Percentiles rank a stretch among this genome's conserved stretches.
These are phyloP conservation scores for Stagonosporopsis cucurbitacearum DNA, from an alignment of 2,329 filamentous ascomycete genomes.

Conservation along the genomic window DNA sequence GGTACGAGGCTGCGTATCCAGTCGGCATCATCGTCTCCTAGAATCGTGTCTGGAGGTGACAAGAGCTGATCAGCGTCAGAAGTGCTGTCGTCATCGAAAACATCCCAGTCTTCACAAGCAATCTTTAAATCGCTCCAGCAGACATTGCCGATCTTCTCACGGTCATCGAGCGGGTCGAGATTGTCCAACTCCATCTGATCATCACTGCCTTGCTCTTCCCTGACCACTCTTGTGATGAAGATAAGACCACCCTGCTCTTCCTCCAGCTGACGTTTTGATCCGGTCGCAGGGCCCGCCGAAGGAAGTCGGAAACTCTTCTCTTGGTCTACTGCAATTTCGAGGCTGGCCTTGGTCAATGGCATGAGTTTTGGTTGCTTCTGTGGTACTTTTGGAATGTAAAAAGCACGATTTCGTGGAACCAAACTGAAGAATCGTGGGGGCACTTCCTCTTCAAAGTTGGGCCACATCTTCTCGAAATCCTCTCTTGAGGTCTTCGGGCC, in stretches of 20 bases:
- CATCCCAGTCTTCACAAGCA: conserved; percentile 85
- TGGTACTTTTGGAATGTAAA: conserved; percentile 80
- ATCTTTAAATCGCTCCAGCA: conserved; percentile 82
- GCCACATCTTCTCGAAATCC: conserved; percentile 79
- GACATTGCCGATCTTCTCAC: conserved; percentile 75
- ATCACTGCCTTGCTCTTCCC: conserved; percentile 52
- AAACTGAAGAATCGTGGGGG: conserved; percentile 82
- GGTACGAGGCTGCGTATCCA: conserved; percentile 50
- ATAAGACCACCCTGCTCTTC: conserved; percentile 64
- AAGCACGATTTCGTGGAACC: conserved; percentile 79
- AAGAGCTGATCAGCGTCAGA: conserved; percentile 39
- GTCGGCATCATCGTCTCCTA: conserved; percentile 34
- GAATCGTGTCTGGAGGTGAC: conserved; percentile 35
- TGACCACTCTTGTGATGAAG: conserved; percentile 50
- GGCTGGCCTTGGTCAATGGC: conserved; percentile 82
- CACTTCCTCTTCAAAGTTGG: conserved; percentile 76
- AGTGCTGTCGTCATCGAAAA: conserved; percentile 51
- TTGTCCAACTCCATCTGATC: conserved; percentile 56
- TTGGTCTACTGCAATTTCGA: conserved; percentile 86
- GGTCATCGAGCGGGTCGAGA: conserved; percentile 61
- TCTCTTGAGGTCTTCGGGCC: conserved; percentile 73
- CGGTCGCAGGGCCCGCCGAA: conserved; percentile 61
- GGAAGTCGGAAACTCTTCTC: conserved; percentile 80
- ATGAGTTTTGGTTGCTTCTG: conserved; percentile 80
- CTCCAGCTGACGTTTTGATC: conserved; percentile 55